Evolutionary conservation across 139 green algal species (phyloP), one percentile per base, ranked within the genome.

Genomic region (Chlamydomonas eustigma): DNA sequence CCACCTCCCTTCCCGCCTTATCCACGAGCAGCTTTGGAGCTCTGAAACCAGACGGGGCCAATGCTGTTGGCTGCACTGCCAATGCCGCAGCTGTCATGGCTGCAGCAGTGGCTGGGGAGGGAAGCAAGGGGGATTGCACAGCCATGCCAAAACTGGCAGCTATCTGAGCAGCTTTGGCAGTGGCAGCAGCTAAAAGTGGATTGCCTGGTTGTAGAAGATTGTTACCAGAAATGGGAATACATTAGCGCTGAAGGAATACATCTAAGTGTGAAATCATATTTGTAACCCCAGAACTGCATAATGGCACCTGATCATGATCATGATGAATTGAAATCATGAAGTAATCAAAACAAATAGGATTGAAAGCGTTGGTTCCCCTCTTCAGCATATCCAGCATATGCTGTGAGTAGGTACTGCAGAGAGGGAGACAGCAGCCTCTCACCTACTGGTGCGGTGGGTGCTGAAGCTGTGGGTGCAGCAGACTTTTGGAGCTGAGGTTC

Each of bases 1-100:
- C 87, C n/a, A 92, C 37, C 36, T 90, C 84, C 3, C 87, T 74
- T 3, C 87, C 85, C 63, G 87, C 71, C 1, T 83, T 78, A 33
- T 92, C 87, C 24, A 92, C 66, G 32, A 81, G 33, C 39, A 92
- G 78, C 1, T 80, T 73, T 28, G 78, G 69, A 4, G 83, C 80
- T 50, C 44, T 25, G 33, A 51, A 52, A 3, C 4, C 52, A 24
- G 58, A 5, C 4, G 28, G 3, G 0, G 51, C 68, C 24, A 25
- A 22, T 2, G 58, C 3, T 44, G 37, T 30, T 1, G n/a, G 22
- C 4, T 35, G 37, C 5, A 37, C 38, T 35, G 44, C 37, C 36
- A 6, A 12, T 31, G 70, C 32, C 32, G 73, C 66, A 3, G 73
- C 67, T 30, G 51, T 32, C 38, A 50, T 37, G 8, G 50, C 39